Base-by-base conservation (phyloP, 805 yeast genomes). In the Wickerhamomyces alni region DNA sequence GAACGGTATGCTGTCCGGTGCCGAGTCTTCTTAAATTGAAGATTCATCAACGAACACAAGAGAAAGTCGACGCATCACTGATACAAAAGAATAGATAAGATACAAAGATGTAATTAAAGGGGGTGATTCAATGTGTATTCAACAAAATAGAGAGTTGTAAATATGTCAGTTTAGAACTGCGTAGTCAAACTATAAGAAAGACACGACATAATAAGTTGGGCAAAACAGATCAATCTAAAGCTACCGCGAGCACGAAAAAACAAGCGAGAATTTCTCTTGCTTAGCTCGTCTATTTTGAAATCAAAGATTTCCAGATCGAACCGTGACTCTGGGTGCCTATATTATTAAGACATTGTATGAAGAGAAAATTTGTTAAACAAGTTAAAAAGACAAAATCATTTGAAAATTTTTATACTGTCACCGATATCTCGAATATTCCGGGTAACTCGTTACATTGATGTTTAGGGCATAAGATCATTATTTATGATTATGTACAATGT, bases 171-270 rank as follows among this genome's bases (percentile, higher is more conserved):
- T 75, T 73, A 72, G 82, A 79, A 75, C 87, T 83, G 87, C 87
- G 77, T 73, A 70, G 76, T 65, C 67, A 59, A 58, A 57, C 69
- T 64, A 68, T 54, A 50, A 52, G 42, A 47, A 36, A 46, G 57
- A 54, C 62, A 61, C 67, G 67, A 59, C 67, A 51, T 49, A 36
- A 57, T 54, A 64, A 69, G 72, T 74, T 67, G 80, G 82, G 69
- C 81, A 69, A 66, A 65, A 63, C 63, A 50, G 47, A 53, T 50
- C 43, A 39, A 65, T 85, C 89, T 85, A 74, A 83, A 93, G 84
- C 85, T 68, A 66, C 84, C 93, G 93, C 93, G 89, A 85, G 95
- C 95, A 85, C 95, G 86, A 74, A 74, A 66, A 53, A 43, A 40
- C 34, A 39, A 36, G 37, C 46, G 42, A 32, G 27, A 27, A 22